Evolutionary conservation across 2,329 filamentous ascomycete genomes (phyloP), one percentile per base, ranked within the genome.

Genomic region (Penicillium capsulatum): DNA sequence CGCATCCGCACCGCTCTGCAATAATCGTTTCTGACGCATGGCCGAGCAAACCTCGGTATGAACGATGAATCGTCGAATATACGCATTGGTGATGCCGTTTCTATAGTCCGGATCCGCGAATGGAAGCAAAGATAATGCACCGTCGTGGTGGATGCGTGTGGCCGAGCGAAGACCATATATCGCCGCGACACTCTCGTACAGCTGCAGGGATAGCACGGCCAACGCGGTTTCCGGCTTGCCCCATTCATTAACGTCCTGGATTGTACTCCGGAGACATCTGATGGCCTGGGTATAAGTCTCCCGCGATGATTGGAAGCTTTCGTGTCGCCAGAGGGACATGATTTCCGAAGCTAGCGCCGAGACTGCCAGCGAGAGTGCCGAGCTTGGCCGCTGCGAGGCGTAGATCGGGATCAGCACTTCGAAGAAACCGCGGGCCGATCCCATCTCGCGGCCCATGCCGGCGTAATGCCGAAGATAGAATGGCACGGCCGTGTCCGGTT

Each of bases 1-100:
- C 9, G 46, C 46, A 34, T 42, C 36, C 26, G 29, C 42, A 17
- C 33, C 38, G 15, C 14, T 30, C 16, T 43, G 36, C 15, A 48
- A 30, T 14, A 32, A 33, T 17, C 38, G 36, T 37, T 47, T 36
- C 36, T 52, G 49, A 11, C 49, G 49, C 28, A 52, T 40, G 13
- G 51, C 51, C 3, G 40, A 44, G 20, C 35, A 46, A 17, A 50
- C 40, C 34, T 52, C 51, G 20, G 30, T 39, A 45, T 52, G 49
- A 29, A 52, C 29, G 11, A 53, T 47, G 28, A 46, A 51, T 37
- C 30, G 42, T 34, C 35, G 41, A 27, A 54, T 24, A 24, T 48
- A 47, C 15, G 26, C 37, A 26, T 15, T 33, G 3, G 22, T 32
- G 6, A 16, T 28, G 7, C 31, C 40, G 36, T 51, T 37, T 11